Percentiles rank a stretch among this genome's conserved stretches.
phyloP scores from a whole-genome alignment of 495 filamentous ascomycete genomes.

The Articulospora tetracladia region DNA sequence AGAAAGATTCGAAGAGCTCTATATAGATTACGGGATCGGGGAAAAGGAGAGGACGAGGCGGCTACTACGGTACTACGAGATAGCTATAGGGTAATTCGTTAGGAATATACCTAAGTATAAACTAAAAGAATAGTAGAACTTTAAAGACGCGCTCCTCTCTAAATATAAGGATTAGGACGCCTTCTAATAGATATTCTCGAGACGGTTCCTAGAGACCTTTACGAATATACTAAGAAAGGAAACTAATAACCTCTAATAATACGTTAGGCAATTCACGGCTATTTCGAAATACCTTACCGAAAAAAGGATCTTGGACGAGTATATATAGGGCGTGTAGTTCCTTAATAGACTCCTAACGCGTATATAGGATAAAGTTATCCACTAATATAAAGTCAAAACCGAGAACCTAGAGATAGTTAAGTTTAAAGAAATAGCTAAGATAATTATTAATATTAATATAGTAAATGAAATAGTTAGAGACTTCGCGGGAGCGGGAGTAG shows the following conservation, averaged over 20 bases:
- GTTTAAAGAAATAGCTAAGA: too few species aligned
- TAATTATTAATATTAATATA: background rate
- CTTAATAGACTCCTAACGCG: too few species aligned
- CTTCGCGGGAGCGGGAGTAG: background rate
- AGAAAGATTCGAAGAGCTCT: background rate
- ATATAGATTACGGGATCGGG: background rate
- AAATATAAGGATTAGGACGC: background rate
- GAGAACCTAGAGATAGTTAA: too few species aligned
- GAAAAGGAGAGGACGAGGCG: background rate
- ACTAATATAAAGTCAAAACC: too few species aligned
- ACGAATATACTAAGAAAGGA: background rate
- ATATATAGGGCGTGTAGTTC: too few species aligned
- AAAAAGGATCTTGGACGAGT: too few species aligned
- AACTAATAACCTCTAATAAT: background rate
- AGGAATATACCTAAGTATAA: background rate
- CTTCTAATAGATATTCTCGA: background rate
- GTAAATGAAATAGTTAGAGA: background rate
- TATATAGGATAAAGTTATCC: too few species aligned
- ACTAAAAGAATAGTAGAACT: background rate
- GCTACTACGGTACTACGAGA: too few species aligned
- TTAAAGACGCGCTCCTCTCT: background rate
- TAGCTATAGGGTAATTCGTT: background rate
- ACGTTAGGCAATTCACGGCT: background rate
- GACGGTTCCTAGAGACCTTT: background rate
- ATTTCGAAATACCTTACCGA: background rate